Evolutionary conservation across 2,329 filamentous ascomycete species (phyloP).

Genomic region (Coniochaeta hoffmannii): DNA sequence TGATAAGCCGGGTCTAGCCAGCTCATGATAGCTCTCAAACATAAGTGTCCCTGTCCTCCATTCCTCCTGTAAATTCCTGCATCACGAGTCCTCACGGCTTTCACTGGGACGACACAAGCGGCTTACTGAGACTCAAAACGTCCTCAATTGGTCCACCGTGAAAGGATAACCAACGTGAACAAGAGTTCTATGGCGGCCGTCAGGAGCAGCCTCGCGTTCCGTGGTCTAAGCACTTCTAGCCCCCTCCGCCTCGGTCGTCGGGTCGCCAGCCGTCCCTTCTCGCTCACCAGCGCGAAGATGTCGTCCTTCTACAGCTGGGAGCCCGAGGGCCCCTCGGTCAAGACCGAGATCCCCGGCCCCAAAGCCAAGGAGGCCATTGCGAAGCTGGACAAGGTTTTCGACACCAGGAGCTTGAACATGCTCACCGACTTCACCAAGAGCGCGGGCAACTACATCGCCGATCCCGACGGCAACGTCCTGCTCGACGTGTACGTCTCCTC

Average conservation of each 20-base stretch:
- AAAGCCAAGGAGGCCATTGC: constrained; percentile 61
- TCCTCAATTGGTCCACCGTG: background rate
- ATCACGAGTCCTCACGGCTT: background rate
- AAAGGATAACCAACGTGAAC: too few relatives aligned
- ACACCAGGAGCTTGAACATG: constrained; percentile 81
- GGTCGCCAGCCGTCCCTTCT: constrained; percentile 15
- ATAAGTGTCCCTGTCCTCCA: background rate
- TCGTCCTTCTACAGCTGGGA: constrained; percentile 28
- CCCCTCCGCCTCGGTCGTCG: constrained; percentile 7
- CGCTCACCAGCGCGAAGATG: constrained; percentile 16
- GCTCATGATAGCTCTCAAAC: background rate
- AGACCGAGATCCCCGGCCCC: constrained; percentile 66
- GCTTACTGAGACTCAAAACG: background rate
- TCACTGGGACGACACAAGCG: background rate
- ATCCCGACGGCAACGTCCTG: constrained; percentile 63
- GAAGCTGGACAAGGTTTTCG: constrained; percentile 72
- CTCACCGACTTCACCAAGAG: constrained; percentile 68
- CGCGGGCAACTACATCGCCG: constrained; percentile 72
- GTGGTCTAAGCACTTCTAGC: background rate
- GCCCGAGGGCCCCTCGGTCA: constrained; percentile 43
- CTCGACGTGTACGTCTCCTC: constrained; percentile 56
- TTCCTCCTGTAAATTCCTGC: background rate
- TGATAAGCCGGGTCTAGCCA: constrained; percentile 9
- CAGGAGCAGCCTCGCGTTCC: constrained; percentile 6
- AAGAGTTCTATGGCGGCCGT: constrained; percentile 9